phyloP scores from a whole-genome alignment of 208 protist species.

The Trypanosoma melophagium region DNA sequence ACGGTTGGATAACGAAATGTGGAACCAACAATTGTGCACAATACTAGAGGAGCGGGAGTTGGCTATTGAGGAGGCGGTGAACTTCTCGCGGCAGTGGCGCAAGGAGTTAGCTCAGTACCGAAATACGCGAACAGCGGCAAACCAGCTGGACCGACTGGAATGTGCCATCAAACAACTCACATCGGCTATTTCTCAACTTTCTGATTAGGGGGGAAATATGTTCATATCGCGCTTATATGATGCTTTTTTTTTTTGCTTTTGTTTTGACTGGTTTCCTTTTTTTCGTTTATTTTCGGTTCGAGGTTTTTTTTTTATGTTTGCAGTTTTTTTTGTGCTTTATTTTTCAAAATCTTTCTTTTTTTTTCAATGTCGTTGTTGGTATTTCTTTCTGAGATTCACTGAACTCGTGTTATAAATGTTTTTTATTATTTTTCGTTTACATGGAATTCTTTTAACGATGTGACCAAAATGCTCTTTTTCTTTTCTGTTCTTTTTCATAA shows the following conservation, averaged over 20 bases:
- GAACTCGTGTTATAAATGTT: too few species aligned
- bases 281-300: not conserved
- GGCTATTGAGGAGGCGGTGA: conserved; percentile 20
- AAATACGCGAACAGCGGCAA: not conserved
- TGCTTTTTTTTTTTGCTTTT: conserved; percentile 10
- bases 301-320: too few species aligned
- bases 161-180: conserved; percentile 25
- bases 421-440: not conserved
- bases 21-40: not conserved
- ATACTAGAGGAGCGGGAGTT: conserved; percentile 24
- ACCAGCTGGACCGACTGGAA: conserved; percentile 11
- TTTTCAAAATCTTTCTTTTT: not conserved
- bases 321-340: not conserved
- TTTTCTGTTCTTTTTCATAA: not conserved
- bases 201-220: not conserved
- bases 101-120: not conserved
- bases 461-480: not conserved
- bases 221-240: conserved; percentile 13
- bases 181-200: conserved; percentile 6
- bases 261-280: not conserved
- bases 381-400: too few species aligned
- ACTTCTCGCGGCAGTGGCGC: conserved; percentile 20
- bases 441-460: not conserved
- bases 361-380: not conserved
- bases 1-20: not conserved